phyloP scores from a whole-genome alignment of 371 early-diverging fungal species.

The Mortierella sp. region DNA sequence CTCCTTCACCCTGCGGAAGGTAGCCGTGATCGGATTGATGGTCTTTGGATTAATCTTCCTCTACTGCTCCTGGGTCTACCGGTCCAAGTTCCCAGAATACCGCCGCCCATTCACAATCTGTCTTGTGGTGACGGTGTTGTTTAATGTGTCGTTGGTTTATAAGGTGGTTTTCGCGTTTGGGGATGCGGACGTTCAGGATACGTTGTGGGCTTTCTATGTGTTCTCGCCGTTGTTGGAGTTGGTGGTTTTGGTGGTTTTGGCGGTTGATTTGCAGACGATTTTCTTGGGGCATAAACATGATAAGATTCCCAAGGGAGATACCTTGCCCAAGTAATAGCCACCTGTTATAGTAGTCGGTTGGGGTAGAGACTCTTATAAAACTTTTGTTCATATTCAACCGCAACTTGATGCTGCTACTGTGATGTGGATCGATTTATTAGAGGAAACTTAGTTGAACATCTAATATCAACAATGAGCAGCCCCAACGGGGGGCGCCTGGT shows the following conservation, averaged over 20 bases:
- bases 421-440: too few species aligned
- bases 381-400: background rate
- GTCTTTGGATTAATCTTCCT: slow-evolving; percentile 12
- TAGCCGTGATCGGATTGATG: slow-evolving; percentile 11
- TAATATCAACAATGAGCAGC: too few species aligned
- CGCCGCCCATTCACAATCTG: slow-evolving; percentile 8
- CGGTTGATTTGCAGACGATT: slow-evolving; percentile 22
- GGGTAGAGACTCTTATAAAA: too few species aligned
- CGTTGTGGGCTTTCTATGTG: slow-evolving; percentile 18
- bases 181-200: background rate
- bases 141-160: slow-evolving; percentile 27
- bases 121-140: slow-evolving; percentile 7
- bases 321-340: background rate
- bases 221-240: slow-evolving; percentile 36
- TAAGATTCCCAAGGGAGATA: slow-evolving; percentile 3
- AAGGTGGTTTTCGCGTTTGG: slow-evolving; percentile 29
- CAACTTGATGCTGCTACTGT: too few species aligned
- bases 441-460: too few species aligned
- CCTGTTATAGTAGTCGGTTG: background rate
- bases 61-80: slow-evolving; percentile 13
- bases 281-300: slow-evolving; percentile 30
- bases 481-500: too few species aligned
- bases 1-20: slow-evolving; percentile 22
- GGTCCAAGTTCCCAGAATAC: slow-evolving; percentile 16
- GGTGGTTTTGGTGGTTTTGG: slow-evolving; percentile 10